These are phyloP conservation scores for Diatrype stigma DNA, from an alignment of 2,329 filamentous ascomycete species.

Conservation along the genomic window DNA sequence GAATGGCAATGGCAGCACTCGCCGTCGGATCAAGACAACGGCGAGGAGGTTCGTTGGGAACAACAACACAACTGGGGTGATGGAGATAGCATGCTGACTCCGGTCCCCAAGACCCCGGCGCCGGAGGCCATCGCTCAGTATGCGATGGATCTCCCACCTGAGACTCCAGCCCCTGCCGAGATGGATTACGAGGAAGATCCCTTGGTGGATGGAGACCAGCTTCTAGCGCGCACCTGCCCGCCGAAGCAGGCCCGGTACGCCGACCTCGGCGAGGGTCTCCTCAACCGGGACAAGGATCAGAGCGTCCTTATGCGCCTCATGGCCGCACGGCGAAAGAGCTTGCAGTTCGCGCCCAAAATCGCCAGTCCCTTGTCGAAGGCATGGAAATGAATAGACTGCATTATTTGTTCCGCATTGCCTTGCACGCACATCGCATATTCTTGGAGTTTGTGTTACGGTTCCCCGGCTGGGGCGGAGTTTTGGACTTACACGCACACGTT, in stretches of 20 bases:
- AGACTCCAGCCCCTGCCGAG: conserved; percentile 33
- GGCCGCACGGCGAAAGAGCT: conserved; percentile 69
- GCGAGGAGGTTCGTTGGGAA: conserved; percentile 25
- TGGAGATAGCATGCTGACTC: conserved; percentile 44
- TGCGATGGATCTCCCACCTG: conserved; percentile 44
- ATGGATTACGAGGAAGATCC: conserved; percentile 30
- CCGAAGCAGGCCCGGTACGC: conserved; percentile 37
- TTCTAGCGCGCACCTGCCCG: conserved; percentile 52
- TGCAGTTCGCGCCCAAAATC: conserved; percentile 73
- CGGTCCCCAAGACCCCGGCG: conserved; percentile 55
- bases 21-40: conserved; percentile 39
- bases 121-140: conserved; percentile 51
- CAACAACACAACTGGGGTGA: conserved; percentile 32
- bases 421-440: no score
- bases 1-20: conserved; percentile 57
- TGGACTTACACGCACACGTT: no score
- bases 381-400: conserved; percentile 39
- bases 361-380: conserved; percentile 65
- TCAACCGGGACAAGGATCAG: conserved; percentile 50
- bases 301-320: conserved; percentile 59
- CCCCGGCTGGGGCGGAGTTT: no score
- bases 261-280: conserved; percentile 40
- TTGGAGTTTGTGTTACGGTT: neutral
- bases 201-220: conserved; percentile 30
- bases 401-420: no score